phyloP scores from a whole-genome alignment of 495 filamentous ascomycete species.

The Pseudotulostoma volvatum region DNA sequence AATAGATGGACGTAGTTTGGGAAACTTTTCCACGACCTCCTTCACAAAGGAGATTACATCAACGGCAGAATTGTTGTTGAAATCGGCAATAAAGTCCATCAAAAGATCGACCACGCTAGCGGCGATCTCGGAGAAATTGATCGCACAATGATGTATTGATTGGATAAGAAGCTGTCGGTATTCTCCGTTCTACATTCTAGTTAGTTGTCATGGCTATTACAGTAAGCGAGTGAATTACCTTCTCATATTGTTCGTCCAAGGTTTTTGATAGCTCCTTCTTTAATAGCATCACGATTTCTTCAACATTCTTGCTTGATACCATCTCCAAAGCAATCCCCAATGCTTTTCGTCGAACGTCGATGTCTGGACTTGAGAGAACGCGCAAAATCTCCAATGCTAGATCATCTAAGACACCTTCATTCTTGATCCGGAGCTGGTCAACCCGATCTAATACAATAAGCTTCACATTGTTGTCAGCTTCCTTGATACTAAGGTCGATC shows the following conservation, averaged over 20 bases:
- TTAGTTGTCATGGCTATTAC: conserved; percentile 8
- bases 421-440: conserved; percentile 76
- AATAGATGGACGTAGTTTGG: conserved; percentile 70
- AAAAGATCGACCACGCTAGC: conserved; percentile 89
- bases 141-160: conserved; percentile 93
- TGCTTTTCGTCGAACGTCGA: conserved; percentile 89
- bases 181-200: conserved; percentile 54
- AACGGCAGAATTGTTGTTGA: conserved; percentile 90
- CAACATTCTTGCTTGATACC: conserved; percentile 97
- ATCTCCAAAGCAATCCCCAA: conserved; percentile 86
- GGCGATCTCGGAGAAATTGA: conserved; percentile 96
- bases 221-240: conserved; percentile 27
- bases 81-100: conserved; percentile 99
- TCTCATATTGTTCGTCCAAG: conserved; percentile 96
- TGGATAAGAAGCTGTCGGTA: conserved; percentile 93
- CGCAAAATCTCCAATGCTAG: conserved; percentile 96
- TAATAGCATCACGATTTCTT: conserved; percentile 87
- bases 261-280: conserved; percentile 98
- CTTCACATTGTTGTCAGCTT: conserved; percentile 98
- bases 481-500: conserved; percentile 90
- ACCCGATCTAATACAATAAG: conserved; percentile 93
- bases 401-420: conserved; percentile 87
- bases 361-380: conserved; percentile 88
- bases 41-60: conserved; percentile 98
- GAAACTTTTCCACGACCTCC: conserved; percentile 98